Base-by-base conservation (phyloP, 129 eudicot genomes). In the Lactuca sativa region DNA sequence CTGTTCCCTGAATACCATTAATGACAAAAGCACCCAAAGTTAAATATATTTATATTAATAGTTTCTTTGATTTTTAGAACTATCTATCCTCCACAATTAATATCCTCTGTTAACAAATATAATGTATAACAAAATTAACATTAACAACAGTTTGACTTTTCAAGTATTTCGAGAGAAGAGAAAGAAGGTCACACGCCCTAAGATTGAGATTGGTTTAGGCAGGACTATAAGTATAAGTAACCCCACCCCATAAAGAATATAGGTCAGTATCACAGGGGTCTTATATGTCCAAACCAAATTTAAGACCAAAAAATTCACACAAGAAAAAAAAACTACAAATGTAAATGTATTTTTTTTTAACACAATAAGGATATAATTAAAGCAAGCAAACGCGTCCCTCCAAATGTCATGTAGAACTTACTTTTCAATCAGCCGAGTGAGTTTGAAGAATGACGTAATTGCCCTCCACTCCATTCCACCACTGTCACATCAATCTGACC, bases 1-100 rank as follows among this genome's bases (percentile, higher is more conserved):
- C 83, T 82, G 93, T 77, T 80, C 75, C 88, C 92, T 84, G 89
- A 84, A 71, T 73, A 77, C 54, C 78, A 78, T 80, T 61, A 66
- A 68, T 69, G 41, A 64, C 48, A 61, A 76, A 79, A 75, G 77
- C 81, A 68, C 65, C 73, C 72, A 47, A 59, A 9, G 87, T 84
- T 76, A 87, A 80, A 80, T 76, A 61, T 55, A 43, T 18, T 36
- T 56, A 65, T 62, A 63, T 55, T 53, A 25, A 25, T 1, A 25
- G 30, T 25, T 25, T 1, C 0, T 25, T 25, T 25, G 1, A 25
- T 25, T 25, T 25, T 25, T 25, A 25, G 30, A 25, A 25, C 30
- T 33, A 32, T 44, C 62, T 32, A 74, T 47, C 59, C 62, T 62
- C 79, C 58, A 61, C 30, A 25, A 25, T 25, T 25, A 25, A 25